Conservation (phyloP, 352 stramenopile genomes). For the Phytophthora pinifolia region DNA sequence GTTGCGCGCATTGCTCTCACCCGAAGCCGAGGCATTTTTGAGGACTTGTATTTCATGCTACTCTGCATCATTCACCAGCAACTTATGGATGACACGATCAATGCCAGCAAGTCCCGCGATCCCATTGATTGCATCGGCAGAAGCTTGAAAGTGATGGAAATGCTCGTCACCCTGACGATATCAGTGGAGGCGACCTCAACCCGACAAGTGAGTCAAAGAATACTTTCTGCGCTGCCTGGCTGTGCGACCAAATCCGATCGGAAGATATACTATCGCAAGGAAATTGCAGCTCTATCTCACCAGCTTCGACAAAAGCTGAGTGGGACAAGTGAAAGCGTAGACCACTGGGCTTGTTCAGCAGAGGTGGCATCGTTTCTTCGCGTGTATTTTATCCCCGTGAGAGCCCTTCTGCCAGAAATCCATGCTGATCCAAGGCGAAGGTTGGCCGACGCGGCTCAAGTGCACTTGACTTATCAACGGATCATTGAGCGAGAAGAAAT, state of each 20-base stretch:
- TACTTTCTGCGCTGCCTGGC: conserved; percentile 22
- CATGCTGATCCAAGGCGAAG: neutral
- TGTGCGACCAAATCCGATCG: conserved; percentile 6
- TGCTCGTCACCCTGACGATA: conserved; percentile 28
- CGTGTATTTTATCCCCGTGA: conserved; percentile 14
- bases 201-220: conserved; percentile 17
- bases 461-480: conserved; percentile 4
- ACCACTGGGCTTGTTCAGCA: conserved; percentile 16
- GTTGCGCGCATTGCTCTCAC: conserved; percentile 9
- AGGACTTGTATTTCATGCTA: conserved; percentile 36
- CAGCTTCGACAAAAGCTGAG: conserved; percentile 1
- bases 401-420: conserved; percentile 8
- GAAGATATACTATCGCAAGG: conserved; percentile 18
- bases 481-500: conserved; percentile 18
- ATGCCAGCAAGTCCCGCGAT: conserved; percentile 2
- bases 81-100: conserved; percentile 6
- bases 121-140: conserved; percentile 25
- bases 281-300: conserved; percentile 11
- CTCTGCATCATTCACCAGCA: conserved; percentile 39
- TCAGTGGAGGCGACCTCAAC: conserved; percentile 18
- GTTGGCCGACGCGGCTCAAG: neutral
- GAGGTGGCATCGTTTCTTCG: conserved; percentile 15
- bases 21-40: conserved; percentile 12
- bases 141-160: conserved; percentile 28
- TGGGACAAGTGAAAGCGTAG: conserved; percentile 6